Conservation (phyloP, 2,329 filamentous ascomycete species). For the Claviceps africana region DNA sequence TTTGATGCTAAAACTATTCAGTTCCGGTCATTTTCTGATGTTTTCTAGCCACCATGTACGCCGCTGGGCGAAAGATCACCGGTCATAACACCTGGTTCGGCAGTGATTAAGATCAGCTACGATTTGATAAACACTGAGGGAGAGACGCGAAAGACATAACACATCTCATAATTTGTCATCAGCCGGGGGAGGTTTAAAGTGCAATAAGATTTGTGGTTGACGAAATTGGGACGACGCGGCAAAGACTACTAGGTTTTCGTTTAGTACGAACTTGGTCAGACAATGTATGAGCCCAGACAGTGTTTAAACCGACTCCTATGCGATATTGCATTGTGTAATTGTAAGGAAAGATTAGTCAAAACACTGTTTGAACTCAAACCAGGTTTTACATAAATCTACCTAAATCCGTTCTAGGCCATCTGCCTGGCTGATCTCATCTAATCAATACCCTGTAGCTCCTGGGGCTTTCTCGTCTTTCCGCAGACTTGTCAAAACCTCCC, state of each 20-base stretch:
- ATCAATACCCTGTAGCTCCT: conserved; percentile 51
- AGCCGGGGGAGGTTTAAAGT: neutral
- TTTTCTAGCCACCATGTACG: conserved; percentile 47
- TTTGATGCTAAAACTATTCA: neutral
- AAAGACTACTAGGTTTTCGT: neutral
- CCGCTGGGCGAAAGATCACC: conserved; percentile 56
- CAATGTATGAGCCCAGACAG: neutral
- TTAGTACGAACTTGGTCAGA: too few relatives aligned
- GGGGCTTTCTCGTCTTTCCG: conserved; percentile 85
- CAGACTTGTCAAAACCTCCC: conserved; percentile 74
- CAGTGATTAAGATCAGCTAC: conserved; percentile 28
- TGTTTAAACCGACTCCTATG: too few relatives aligned
- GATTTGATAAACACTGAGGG: neutral
- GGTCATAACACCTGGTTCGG: conserved; percentile 71
- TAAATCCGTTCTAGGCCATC: neutral
- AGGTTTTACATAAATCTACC: neutral
- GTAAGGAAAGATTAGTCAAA: too few relatives aligned
- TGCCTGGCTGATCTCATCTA: conserved; percentile 8
- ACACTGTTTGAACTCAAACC: too few relatives aligned
- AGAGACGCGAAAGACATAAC: neutral
- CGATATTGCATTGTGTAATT: too few relatives aligned
- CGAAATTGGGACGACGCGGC: neutral
- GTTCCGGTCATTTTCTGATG: neutral
- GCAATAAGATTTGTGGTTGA: neutral
- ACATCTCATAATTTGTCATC: neutral